phyloP scores from a whole-genome alignment of 306 rosid species.

The Quercus cerris region DNA sequence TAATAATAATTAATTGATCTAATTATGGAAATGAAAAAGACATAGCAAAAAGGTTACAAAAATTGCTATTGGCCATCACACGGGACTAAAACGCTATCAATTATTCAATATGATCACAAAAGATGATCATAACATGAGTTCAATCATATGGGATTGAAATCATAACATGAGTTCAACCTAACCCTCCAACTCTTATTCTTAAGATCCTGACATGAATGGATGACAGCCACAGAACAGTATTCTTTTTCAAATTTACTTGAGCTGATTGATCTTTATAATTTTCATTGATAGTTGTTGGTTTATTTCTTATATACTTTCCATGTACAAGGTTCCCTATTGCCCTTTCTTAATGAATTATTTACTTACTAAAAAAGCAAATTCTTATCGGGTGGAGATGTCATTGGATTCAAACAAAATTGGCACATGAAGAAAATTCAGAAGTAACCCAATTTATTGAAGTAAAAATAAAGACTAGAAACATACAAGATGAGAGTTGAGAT shows the following conservation, averaged over 20 bases:
- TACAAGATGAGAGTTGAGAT: conserved; percentile 91
- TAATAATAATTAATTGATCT: not conserved
- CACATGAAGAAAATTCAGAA: not conserved
- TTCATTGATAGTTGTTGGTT: no score
- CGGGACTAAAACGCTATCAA: not conserved
- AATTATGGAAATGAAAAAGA: not conserved
- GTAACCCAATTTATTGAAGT: not conserved
- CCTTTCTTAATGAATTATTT: no score
- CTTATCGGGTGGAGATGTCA: not conserved
- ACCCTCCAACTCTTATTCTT: no score
- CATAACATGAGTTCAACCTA: no score
- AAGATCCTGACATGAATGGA: no score
- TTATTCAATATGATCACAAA: not conserved
- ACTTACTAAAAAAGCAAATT: not conserved
- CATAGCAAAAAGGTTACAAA: not conserved
- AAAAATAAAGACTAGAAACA: conserved; percentile 21
- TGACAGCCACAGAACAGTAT: no score
- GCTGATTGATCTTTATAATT: no score
- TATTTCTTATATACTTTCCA: no score
- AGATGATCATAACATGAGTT: not conserved
- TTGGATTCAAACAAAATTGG: not conserved
- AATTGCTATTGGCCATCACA: not conserved
- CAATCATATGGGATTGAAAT: not conserved
- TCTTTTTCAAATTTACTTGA: no score
- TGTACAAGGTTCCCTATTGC: no score